Evolutionary conservation across 2,329 filamentous ascomycete species (phyloP), one percentile per base, ranked within the genome.

Genomic region (Erysiphe pulchra): DNA sequence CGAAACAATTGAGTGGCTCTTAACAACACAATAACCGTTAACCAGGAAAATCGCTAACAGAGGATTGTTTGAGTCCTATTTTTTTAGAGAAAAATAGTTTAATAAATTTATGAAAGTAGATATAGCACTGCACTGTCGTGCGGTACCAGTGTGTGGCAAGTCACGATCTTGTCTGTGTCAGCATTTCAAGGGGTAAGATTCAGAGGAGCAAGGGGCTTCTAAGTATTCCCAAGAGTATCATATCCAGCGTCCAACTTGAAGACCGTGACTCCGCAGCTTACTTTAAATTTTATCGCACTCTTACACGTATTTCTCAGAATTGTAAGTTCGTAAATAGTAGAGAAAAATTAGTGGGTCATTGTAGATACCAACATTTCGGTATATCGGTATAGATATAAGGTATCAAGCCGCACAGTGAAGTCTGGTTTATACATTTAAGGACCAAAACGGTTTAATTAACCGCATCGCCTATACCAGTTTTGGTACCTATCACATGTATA

Each of bases 101-200:
- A 11, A 38, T 11, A 18, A 38, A 16, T 17, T 38, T 17, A 17
- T 18, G 16, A 38, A 18, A 18, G 16, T 38, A 38, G 10, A 16
- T 16, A 38, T 38, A 16, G n/a, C 10, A 30, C 32, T 38, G 13
- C 32, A 28, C 43, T 16, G 17, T 20, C 28, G 24, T 36, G 43
- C 30, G 16, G 32, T 28, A 45, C 43, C 32, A 38, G 10, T 38
- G 10, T 18, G 36, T 38, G 36, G 36, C 36, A 45, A 34, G 42
- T 43, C 42, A 43, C 14, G n/a, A 33, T 28, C 14, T 33, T 24
- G 31, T 18, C 42, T 38, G 14, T 38, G 36, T 43, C 30, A 33
- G 42, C 32, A 43, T 34, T n/a, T 43, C 42, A 43, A 43, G 42
- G 42, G 42, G 42, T 43, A 33, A 34, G 20, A 43, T 16, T 34